phyloP scores from a whole-genome alignment of 106 monocot species.

The Dioscorea alata region DNA sequence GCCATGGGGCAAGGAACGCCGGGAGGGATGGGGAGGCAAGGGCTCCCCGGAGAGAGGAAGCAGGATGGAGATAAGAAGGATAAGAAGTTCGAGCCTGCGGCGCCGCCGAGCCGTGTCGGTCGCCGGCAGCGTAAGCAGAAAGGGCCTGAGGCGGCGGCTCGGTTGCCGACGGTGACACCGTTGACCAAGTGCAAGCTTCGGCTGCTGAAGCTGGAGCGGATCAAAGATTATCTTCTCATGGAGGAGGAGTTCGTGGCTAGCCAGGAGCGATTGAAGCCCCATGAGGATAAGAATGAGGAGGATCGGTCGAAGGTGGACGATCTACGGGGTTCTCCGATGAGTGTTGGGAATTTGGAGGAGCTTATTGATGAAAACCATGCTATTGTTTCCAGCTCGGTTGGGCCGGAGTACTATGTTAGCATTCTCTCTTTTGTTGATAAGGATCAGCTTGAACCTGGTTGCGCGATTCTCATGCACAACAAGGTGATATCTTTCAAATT shows the following conservation, averaged over 20 bases:
- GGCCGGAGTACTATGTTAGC: slow-evolving; percentile 94
- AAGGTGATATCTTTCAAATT: slow-evolving; percentile 35
- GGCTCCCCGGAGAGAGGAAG: slow-evolving; percentile 55
- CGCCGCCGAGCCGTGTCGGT: slow-evolving; percentile 82
- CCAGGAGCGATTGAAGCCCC: slow-evolving; percentile 86
- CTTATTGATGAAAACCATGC: slow-evolving; percentile 97
- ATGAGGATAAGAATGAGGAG: slow-evolving; percentile 97
- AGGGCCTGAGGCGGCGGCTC: slow-evolving; percentile 81
- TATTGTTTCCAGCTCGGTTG: slow-evolving; percentile 89
- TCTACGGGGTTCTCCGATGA: slow-evolving; percentile 90
- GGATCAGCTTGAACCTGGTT: slow-evolving; percentile 97
- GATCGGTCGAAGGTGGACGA: slow-evolving; percentile 97
- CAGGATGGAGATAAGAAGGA: slow-evolving; percentile 51
- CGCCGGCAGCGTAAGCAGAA: slow-evolving; percentile 94
- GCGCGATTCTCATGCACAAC: slow-evolving; percentile 97
- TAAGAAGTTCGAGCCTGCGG: slow-evolving; percentile 87
- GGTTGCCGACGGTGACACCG: slow-evolving; percentile 80
- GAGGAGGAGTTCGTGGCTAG: slow-evolving; percentile 93
- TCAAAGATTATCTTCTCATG: slow-evolving; percentile 95
- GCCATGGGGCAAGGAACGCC: slow-evolving; percentile 63
- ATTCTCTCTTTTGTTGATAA: slow-evolving; percentile 97
- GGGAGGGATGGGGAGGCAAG: slow-evolving; percentile 47
- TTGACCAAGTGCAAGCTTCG: slow-evolving; percentile 88
- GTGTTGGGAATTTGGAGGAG: slow-evolving; percentile 96
- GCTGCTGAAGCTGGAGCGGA: slow-evolving; percentile 87